A percentile compares a stretch with the other conserved stretches of the same genome.
Evolutionary conservation across 768 basidiomycete genomes (phyloP).

Genomic region (Obba rivulosa): DNA sequence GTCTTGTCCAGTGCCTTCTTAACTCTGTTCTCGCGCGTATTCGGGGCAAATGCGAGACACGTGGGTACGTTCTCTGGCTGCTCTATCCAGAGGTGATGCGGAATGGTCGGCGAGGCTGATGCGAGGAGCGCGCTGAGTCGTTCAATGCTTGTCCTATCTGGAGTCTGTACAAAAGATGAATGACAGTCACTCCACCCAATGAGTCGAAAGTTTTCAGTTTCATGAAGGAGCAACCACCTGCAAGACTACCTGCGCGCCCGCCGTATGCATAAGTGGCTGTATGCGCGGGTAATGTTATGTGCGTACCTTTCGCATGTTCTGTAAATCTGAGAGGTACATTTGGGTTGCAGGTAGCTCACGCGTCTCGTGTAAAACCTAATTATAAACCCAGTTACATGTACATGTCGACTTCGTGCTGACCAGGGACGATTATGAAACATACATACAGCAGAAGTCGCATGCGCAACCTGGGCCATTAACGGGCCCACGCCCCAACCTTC

Average conservation of each 20-base stretch:
- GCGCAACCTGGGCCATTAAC: conserved; percentile 40
- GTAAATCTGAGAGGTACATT: conserved; percentile 32
- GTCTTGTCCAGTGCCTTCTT: conserved; percentile 38
- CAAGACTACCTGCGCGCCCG: conserved; percentile 29
- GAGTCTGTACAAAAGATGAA: conserved; percentile 21
- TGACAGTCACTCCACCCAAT: not conserved
- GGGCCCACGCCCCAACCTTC: conserved; percentile 41
- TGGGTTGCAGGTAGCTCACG: conserved; percentile 32
- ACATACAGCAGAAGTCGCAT: conserved; percentile 37
- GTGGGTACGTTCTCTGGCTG: conserved; percentile 39
- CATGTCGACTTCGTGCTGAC: no score
- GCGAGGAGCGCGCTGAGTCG: conserved; percentile 28
- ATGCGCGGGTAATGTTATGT: not conserved
- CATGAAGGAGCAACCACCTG: conserved; percentile 24
- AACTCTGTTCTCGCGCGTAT: conserved; percentile 30
- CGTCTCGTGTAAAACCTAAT: conserved; percentile 37
- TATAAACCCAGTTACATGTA: no score
- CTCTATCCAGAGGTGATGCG: conserved; percentile 38
- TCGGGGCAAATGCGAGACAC: conserved; percentile 39
- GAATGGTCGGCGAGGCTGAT: conserved; percentile 22
- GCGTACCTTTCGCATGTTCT: conserved; percentile 37
- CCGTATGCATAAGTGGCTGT: not conserved
- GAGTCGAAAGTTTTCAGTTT: not conserved
- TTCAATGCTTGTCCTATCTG: conserved; percentile 26
- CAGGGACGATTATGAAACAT: no score